Conservation (phyloP, 1,139 yeast genomes). For the Scheffersomyces segobiensis region DNA sequence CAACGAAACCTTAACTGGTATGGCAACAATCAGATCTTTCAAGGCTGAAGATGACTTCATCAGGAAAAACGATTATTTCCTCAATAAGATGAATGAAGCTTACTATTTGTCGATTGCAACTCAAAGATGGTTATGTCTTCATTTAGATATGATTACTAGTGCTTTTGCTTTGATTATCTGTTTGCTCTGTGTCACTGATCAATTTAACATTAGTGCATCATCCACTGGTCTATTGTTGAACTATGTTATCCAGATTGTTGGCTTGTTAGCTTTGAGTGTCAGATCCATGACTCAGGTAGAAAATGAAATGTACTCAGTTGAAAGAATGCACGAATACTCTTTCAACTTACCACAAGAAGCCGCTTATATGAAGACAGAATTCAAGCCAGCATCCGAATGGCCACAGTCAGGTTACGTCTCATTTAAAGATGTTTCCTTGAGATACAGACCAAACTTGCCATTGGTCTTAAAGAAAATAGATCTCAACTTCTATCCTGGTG, state of each 20-base stretch:
- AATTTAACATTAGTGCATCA: conserved; percentile 42
- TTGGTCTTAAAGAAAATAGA: conserved; percentile 29
- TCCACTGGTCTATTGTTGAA: conserved; percentile 46
- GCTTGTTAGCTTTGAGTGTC: conserved; percentile 41
- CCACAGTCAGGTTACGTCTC: conserved; percentile 50
- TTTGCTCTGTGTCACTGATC: conserved; percentile 41
- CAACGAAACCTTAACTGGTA: conserved; percentile 47
- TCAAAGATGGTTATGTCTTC: conserved; percentile 48
- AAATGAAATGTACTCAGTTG: conserved; percentile 50
- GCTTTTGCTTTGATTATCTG: conserved; percentile 40
- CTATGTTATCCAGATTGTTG: conserved; percentile 47
- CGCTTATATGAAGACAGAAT: conserved; percentile 51
- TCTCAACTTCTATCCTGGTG: conserved; percentile 35
- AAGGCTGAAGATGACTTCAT: conserved; percentile 32
- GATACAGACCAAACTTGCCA: conserved; percentile 23
- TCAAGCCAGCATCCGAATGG: conserved; percentile 60
- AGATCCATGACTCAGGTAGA: conserved; percentile 49
- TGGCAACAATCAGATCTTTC: conserved; percentile 44
- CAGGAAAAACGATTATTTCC: conserved; percentile 33
- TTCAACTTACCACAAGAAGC: conserved; percentile 61
- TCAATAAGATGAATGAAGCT: conserved; percentile 47
- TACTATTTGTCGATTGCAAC: conserved; percentile 41
- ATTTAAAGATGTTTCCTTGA: conserved; percentile 19
- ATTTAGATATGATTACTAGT: conserved; percentile 41
- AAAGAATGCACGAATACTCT: conserved; percentile 45